These are phyloP conservation scores for Bipolaris victoriae DNA, from an alignment of 2,329 filamentous ascomycete species.

Conservation along the genomic window DNA sequence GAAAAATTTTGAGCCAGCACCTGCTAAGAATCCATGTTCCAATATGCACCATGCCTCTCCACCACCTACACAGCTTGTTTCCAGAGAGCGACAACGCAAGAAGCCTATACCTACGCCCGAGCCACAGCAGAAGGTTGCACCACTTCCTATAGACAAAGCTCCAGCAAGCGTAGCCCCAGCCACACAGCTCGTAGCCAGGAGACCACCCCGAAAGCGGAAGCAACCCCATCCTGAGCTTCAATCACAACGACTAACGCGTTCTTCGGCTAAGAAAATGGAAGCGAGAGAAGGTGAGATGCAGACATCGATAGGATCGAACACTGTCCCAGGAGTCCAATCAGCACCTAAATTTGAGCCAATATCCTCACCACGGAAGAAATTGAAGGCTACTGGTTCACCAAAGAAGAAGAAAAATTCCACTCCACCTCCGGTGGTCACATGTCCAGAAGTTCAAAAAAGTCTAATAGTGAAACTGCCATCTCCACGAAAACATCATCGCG, in stretches of 20 bases:
- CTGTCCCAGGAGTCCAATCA: not conserved
- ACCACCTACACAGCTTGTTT: slow-evolving; percentile 7
- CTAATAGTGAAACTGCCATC: slow-evolving; percentile 6
- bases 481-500: not conserved
- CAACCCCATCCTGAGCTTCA: slow-evolving; percentile 1
- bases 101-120: not conserved
- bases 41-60: not conserved
- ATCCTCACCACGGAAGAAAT: slow-evolving; percentile 8
- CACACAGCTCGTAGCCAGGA: slow-evolving; percentile 11
- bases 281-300: not conserved
- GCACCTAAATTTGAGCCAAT: slow-evolving; percentile 35
- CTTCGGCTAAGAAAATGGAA: slow-evolving; percentile 16
- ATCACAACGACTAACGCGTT: slow-evolving; percentile 14
- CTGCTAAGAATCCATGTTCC: not conserved
- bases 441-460: not conserved
- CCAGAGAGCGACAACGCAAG: not conserved
- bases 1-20: not conserved
- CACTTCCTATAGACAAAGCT: not conserved
- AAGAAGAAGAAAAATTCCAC: not conserved
- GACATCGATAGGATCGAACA: not conserved
- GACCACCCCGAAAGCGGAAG: slow-evolving; percentile 13
- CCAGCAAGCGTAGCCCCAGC: not conserved
- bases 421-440: not conserved
- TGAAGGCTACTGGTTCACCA: not conserved
- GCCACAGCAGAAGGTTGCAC: not conserved